Conservation (phyloP, 768 basidiomycete species). For the Termitomyces sp. region DNA sequence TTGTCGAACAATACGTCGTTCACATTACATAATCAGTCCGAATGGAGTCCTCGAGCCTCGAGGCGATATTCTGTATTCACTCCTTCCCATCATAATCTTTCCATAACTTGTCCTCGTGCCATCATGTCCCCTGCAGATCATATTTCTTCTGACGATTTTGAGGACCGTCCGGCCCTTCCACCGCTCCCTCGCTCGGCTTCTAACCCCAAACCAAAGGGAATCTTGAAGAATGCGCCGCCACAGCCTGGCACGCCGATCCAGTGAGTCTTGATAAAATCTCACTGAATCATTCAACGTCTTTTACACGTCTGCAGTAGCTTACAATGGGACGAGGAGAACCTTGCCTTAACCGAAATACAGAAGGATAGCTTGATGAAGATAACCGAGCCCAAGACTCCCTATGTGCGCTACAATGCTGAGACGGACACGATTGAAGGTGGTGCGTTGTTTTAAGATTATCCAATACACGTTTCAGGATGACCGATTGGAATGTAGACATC, state of each 20-base stretch:
- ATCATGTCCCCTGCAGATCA: slow-evolving; percentile 17
- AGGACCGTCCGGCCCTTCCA: slow-evolving; percentile 40
- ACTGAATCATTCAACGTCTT: slow-evolving; percentile 4
- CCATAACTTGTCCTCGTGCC: neutral
- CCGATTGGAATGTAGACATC: slow-evolving; percentile 52
- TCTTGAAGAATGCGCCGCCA: slow-evolving; percentile 77
- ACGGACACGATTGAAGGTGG: slow-evolving; percentile 85
- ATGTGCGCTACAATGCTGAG: slow-evolving; percentile 85
- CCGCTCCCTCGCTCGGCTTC: slow-evolving; percentile 60
- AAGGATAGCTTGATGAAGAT: slow-evolving; percentile 99
- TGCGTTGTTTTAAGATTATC: slow-evolving; percentile 27
- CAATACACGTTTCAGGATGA: neutral
- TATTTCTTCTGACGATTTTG: slow-evolving; percentile 8
- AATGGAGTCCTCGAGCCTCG: slow-evolving; percentile 1
- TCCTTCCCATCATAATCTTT: neutral
- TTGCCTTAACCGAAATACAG: slow-evolving; percentile 87
- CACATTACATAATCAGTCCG: neutral
- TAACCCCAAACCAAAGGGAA: slow-evolving; percentile 77
- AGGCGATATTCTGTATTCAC: neutral
- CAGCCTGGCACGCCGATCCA: slow-evolving; percentile 38
- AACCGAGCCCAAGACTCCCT: slow-evolving; percentile 96
- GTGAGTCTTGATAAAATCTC: slow-evolving; percentile 24
- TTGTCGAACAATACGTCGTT: neutral
- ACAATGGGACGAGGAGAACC: slow-evolving; percentile 95
- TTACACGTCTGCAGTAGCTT: slow-evolving; percentile 45